phyloP scores from a whole-genome alignment of 371 early-diverging fungal species.

The Mucor circinelloides region DNA sequence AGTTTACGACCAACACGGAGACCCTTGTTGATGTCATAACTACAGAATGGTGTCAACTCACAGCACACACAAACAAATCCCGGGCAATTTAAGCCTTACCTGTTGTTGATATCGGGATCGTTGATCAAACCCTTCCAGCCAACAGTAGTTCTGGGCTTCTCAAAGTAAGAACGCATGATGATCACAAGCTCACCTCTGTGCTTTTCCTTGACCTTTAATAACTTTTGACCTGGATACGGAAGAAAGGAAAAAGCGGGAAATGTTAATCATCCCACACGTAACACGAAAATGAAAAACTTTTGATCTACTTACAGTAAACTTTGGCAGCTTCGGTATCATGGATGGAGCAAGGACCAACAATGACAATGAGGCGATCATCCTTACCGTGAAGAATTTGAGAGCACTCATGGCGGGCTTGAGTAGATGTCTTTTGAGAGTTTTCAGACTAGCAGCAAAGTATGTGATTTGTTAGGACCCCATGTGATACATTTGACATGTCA shows the following conservation, averaged over 20 bases:
- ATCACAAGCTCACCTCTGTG: conserved; percentile 41
- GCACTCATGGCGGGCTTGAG: conserved; percentile 62
- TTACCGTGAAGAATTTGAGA: conserved; percentile 74
- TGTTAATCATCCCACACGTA: background rate
- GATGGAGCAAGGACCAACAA: conserved; percentile 96
- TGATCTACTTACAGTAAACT: conserved; percentile 66
- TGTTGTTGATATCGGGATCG: conserved; percentile 84
- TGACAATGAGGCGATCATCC: conserved; percentile 85
- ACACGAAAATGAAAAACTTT: conserved; percentile 36
- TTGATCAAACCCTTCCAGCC: conserved; percentile 96
- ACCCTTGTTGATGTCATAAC: conserved; percentile 90
- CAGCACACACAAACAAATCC: too few relatives aligned
- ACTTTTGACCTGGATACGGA: conserved; percentile 45
- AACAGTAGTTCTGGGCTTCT: conserved; percentile 93
- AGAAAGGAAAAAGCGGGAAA: too few relatives aligned
- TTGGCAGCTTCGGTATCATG: conserved; percentile 88
- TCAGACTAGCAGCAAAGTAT: conserved; percentile 9
- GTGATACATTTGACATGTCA: background rate
- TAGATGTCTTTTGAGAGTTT: conserved; percentile 51
- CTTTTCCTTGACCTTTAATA: conserved; percentile 63
- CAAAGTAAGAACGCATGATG: conserved; percentile 93
- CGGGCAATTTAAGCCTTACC: conserved; percentile 30
- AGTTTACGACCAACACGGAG: conserved; percentile 74
- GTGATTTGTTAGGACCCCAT: background rate
- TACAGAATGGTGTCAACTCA: conserved; percentile 8